These are phyloP conservation scores for Suillus decipiens DNA, from an alignment of 768 basidiomycete species.

Conservation along the genomic window DNA sequence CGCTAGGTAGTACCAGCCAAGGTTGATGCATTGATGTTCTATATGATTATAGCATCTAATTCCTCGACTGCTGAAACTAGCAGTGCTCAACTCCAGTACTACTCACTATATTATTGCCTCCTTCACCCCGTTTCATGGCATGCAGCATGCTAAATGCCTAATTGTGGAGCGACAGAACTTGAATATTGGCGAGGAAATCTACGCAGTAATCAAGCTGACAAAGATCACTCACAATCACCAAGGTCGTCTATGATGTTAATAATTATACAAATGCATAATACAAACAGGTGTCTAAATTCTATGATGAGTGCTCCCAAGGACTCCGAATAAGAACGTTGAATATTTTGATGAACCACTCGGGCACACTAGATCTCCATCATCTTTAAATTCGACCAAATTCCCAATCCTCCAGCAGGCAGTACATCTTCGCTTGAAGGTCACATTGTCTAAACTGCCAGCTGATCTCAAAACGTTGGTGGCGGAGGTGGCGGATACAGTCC, in stretches of 20 bases:
- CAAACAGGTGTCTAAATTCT: not conserved
- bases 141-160: not conserved
- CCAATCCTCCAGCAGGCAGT: constrained; percentile 24
- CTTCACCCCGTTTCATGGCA: not conserved
- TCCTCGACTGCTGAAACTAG: not conserved
- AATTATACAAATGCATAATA: not conserved
- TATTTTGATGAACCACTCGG: not conserved
- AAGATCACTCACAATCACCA: not conserved
- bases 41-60: not conserved
- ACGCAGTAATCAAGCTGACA: not conserved
- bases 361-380: not conserved
- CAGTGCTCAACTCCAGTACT: not conserved
- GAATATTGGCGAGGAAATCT: not conserved
- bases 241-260: not conserved
- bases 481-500: constrained; percentile 19
- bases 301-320: not conserved
- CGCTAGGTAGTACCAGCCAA: no score
- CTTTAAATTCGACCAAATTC: constrained; percentile 1
- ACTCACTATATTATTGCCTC: not conserved
- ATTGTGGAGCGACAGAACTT: not conserved
- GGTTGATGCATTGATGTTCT: no score
- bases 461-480: constrained; percentile 17
- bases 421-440: constrained; percentile 28
- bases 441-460: constrained; percentile 18
- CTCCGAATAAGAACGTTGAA: not conserved